Evolutionary conservation across 164 flowering plant genomes (phyloP).

Genomic region (Platanus orientalis): DNA sequence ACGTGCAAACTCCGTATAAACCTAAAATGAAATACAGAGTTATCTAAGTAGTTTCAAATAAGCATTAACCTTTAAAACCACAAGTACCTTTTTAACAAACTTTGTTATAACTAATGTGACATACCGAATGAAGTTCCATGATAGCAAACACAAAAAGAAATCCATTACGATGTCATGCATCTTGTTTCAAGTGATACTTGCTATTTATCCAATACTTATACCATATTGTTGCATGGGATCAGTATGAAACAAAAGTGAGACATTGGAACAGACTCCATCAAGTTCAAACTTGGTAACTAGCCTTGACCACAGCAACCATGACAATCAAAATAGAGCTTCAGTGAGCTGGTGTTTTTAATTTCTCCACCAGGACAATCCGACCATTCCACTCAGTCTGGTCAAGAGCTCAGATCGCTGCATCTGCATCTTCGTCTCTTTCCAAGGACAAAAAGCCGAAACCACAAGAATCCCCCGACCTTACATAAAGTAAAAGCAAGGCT

Average conservation of each 20-base stretch:
- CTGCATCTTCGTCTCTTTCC: slow-evolving; percentile 42
- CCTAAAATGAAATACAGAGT: slow-evolving; percentile 3
- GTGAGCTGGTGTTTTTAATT: slow-evolving; percentile 28
- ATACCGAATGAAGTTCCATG: background rate
- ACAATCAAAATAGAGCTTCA: slow-evolving; percentile 14
- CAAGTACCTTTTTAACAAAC: background rate
- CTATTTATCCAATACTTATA: slow-evolving; percentile 5
- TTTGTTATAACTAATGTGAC: background rate
- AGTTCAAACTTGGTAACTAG: background rate
- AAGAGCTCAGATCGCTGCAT: slow-evolving; percentile 37
- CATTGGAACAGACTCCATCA: slow-evolving; percentile 1
- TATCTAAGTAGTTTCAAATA: background rate
- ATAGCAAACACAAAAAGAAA: slow-evolving; percentile 7
- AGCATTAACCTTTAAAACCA: background rate
- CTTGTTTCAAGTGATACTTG: slow-evolving; percentile 15
- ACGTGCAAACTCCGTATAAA: background rate
- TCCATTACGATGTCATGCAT: background rate
- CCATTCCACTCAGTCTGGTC: slow-evolving; percentile 46
- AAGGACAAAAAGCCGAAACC: slow-evolving; percentile 41
- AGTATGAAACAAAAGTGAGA: slow-evolving; percentile 6
- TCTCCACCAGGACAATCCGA: slow-evolving; percentile 41
- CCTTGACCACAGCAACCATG: slow-evolving; percentile 2
- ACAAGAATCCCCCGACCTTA: slow-evolving; percentile 43
- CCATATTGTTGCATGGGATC: slow-evolving; percentile 1
- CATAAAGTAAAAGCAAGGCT: slow-evolving; percentile 8